Evolutionary conservation across 2,329 filamentous ascomycete species (phyloP).

Genomic region (Paecilomyces dactylethromorphus): DNA sequence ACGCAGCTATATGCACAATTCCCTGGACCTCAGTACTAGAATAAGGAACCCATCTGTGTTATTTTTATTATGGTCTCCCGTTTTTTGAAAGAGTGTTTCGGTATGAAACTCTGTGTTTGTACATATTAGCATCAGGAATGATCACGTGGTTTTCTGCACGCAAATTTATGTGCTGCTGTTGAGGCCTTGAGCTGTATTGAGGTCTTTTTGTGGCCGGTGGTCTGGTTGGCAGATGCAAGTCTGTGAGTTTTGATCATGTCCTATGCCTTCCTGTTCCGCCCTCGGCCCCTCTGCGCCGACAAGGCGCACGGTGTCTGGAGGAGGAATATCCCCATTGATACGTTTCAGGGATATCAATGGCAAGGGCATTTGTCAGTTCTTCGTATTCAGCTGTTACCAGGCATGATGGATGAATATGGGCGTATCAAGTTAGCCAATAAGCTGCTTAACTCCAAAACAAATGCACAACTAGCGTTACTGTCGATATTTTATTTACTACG

Average conservation of each 20-base stretch:
- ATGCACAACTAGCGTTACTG: too few species aligned
- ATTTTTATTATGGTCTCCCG: conserved; percentile 2
- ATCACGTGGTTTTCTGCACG: conserved; percentile 1
- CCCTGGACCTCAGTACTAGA: conserved; percentile 32
- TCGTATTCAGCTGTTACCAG: neutral
- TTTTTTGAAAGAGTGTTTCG: conserved; percentile 12
- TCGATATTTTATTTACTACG: too few species aligned
- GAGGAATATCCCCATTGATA: neutral
- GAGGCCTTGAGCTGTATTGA: neutral
- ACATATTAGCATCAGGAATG: conserved; percentile 8
- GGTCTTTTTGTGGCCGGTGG: neutral
- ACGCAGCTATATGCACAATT: conserved; percentile 39
- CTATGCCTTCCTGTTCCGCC: neutral
- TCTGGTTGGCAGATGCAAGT: neutral
- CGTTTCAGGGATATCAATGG: neutral
- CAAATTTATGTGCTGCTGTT: neutral
- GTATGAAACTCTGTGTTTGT: conserved; percentile 14
- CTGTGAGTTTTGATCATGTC: neutral
- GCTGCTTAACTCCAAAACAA: too few species aligned
- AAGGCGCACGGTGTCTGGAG: neutral
- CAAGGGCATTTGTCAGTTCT: neutral
- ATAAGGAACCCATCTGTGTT: neutral
- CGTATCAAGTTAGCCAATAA: too few species aligned
- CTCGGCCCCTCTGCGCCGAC: neutral
- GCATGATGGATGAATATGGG: too few species aligned